phyloP scores from a whole-genome alignment of 2,329 filamentous ascomycete species.

The Colletotrichum echinochloae region DNA sequence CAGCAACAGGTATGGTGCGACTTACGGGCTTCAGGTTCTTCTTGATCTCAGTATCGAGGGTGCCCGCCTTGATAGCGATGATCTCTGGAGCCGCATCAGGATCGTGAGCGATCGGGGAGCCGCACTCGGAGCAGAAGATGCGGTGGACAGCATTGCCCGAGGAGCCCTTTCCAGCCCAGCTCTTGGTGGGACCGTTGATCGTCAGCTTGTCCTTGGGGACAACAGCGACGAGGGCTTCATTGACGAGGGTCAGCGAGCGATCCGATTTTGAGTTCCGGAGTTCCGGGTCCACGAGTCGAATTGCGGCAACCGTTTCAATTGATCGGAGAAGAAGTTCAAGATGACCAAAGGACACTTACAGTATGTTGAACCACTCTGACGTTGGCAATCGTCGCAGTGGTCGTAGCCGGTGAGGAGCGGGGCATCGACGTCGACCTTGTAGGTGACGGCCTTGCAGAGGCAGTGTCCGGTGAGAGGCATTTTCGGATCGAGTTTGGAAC shows the following conservation, averaged over 20 bases:
- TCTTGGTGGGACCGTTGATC: slow-evolving; percentile 74
- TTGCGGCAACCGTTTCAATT: neutral
- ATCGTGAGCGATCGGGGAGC: slow-evolving; percentile 77
- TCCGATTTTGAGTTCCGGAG: too few relatives aligned
- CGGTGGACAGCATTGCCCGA: slow-evolving; percentile 75
- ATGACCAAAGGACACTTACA: slow-evolving; percentile 57
- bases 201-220: slow-evolving; percentile 75
- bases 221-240: slow-evolving; percentile 72
- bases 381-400: slow-evolving; percentile 80
- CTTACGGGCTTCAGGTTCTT: slow-evolving; percentile 74
- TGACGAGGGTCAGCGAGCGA: neutral
- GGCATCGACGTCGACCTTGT: slow-evolving; percentile 66
- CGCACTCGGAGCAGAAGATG: slow-evolving; percentile 77
- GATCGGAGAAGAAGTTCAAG: neutral
- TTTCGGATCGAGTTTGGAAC: slow-evolving; percentile 44
- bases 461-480: slow-evolving; percentile 79
- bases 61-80: slow-evolving; percentile 77
- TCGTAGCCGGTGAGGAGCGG: slow-evolving; percentile 72
- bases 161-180: slow-evolving; percentile 68
- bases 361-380: slow-evolving; percentile 76
- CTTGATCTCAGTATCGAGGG: slow-evolving; percentile 73
- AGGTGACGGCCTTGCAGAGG: slow-evolving; percentile 78
- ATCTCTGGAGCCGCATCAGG: slow-evolving; percentile 77
- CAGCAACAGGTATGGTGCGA: slow-evolving; percentile 31
- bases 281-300: neutral